phyloP scores from a whole-genome alignment of 2,329 filamentous ascomycete genomes.

The Xylaria sp. region DNA sequence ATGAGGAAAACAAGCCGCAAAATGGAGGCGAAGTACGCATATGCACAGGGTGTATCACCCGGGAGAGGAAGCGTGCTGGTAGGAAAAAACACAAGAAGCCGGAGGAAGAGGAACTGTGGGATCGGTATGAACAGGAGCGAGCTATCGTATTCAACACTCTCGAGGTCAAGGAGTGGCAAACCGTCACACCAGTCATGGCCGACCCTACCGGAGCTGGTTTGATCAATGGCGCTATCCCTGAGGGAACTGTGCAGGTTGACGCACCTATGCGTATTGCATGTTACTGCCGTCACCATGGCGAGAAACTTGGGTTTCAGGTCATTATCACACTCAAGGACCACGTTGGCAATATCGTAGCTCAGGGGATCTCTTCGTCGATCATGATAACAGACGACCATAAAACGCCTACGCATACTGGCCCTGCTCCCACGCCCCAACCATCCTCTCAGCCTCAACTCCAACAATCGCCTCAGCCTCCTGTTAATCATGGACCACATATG shows the following conservation, averaged over 20 bases:
- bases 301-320: conserved; percentile 91
- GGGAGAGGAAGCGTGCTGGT: conserved; percentile 89
- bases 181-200: conserved; percentile 64
- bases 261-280: conserved; percentile 96
- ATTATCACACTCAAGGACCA: conserved; percentile 95
- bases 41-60: conserved; percentile 88
- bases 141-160: conserved; percentile 93
- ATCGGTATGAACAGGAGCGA: conserved; percentile 79
- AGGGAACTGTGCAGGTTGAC: conserved; percentile 80
- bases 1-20: conserved; percentile 77
- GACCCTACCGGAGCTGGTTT: conserved; percentile 57
- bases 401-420: conserved; percentile 58
- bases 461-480: conserved; percentile 28
- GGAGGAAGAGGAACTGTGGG: conserved; percentile 91
- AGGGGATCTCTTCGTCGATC: conserved; percentile 86
- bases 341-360: conserved; percentile 79
- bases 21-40: conserved; percentile 96
- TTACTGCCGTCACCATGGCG: conserved; percentile 94
- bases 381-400: conserved; percentile 99
- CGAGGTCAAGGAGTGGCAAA: conserved; percentile 86
- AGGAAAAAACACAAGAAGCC: conserved; percentile 94
- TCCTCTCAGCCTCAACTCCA: conserved; percentile 33
- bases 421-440: conserved; percentile 26
- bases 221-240: conserved; percentile 58
- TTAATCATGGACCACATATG: conserved; percentile 24